Conservation (phyloP, 805 yeast species). For the Starmerella stellata region DNA sequence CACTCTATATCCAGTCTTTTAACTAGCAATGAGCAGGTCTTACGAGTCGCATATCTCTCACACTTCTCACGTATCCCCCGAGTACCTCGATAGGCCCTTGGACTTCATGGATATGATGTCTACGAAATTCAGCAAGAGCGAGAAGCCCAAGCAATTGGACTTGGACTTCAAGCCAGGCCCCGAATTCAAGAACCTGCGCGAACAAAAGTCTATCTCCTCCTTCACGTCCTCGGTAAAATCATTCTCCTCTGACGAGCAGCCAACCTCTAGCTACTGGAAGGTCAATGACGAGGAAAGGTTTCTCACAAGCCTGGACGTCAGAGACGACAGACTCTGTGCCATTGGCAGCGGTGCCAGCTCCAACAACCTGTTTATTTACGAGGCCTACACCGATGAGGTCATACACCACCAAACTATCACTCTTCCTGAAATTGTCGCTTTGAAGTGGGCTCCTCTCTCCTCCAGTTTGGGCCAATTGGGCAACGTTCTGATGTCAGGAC, state of each 20-base stretch:
- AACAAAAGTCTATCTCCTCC: conserved; percentile 1
- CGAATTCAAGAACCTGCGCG: neutral
- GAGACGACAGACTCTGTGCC: conserved; percentile 29
- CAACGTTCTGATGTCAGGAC: conserved; percentile 44
- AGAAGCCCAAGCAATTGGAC: neutral
- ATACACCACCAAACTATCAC: conserved; percentile 44
- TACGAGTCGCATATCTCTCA: no score
- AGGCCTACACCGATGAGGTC: conserved; percentile 26
- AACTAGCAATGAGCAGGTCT: no score
- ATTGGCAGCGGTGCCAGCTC: conserved; percentile 34
- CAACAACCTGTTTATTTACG: conserved; percentile 37
- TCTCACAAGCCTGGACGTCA: conserved; percentile 24
- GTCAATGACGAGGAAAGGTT: conserved; percentile 24
- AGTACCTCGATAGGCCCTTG: neutral
- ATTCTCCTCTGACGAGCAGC: neutral
- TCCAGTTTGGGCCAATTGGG: conserved; percentile 26
- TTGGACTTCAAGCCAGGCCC: neutral
- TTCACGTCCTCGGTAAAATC: conserved; percentile 10
- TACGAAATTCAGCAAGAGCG: neutral
- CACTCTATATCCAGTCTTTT: no score
- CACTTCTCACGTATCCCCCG: no score
- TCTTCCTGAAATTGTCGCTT: conserved; percentile 34
- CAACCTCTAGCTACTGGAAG: conserved; percentile 22
- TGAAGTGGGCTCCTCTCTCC: conserved; percentile 27
- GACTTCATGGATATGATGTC: neutral